Percentiles rank a stretch among this genome's conserved stretches.
Evolutionary conservation across 106 monocot genomes (phyloP).

Genomic region (Amphibolis antarctica): DNA sequence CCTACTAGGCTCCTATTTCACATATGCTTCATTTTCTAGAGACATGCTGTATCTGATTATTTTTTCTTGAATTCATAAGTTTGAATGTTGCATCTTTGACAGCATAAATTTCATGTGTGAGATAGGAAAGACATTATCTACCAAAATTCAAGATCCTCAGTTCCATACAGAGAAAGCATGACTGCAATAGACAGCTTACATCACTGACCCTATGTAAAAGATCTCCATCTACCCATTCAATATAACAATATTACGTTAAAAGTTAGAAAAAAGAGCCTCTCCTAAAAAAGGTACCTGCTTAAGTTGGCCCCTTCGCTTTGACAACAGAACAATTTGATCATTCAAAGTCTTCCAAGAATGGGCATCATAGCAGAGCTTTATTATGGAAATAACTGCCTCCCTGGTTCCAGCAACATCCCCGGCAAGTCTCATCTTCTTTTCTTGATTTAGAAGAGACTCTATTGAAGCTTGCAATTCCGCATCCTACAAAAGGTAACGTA

Average conservation of each 20-base stretch:
- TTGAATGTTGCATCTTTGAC: too few species aligned
- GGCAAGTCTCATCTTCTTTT: conserved; percentile 82
- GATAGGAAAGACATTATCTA: too few species aligned
- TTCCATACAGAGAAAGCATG: background rate
- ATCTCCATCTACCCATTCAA: background rate
- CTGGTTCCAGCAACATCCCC: conserved; percentile 81
- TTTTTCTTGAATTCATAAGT: too few species aligned
- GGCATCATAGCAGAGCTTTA: conserved; percentile 79
- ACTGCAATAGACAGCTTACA: too few species aligned
- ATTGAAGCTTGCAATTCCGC: conserved; percentile 57
- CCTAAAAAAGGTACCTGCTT: conserved; percentile 52
- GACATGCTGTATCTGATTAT: too few species aligned
- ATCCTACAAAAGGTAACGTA: conserved; percentile 4
- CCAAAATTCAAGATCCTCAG: too few species aligned
- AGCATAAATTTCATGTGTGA: too few species aligned
- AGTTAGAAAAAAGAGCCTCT: conserved; percentile 3
- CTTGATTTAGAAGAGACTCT: conserved; percentile 70
- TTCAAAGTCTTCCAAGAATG: conserved; percentile 90
- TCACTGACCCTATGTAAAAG: too few species aligned
- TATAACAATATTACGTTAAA: background rate
- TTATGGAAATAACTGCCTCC: conserved; percentile 72
- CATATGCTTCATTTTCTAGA: too few species aligned
- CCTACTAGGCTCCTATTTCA: too few species aligned
- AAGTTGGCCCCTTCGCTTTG: conserved; percentile 92
- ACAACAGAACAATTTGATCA: conserved; percentile 80